Conservation (phyloP, 345 rosid species). For the Ricinus communis region DNA sequence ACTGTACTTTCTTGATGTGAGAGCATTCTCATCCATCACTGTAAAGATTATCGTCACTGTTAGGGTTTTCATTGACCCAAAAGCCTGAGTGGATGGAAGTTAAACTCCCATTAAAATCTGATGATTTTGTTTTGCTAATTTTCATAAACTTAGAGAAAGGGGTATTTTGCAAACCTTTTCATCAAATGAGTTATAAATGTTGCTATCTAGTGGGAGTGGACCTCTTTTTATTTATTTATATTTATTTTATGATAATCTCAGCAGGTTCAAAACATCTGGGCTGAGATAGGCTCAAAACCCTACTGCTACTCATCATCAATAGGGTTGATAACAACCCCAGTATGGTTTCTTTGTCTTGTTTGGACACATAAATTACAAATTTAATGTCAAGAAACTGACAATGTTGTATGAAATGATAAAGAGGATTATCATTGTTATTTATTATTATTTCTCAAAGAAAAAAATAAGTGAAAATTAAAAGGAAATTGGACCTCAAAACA, state of each 20-base stretch:
- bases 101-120: background rate
- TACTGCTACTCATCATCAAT: background rate
- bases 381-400: slow-evolving; percentile 31
- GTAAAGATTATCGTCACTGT: background rate
- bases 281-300: slow-evolving; percentile 21
- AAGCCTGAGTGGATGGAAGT: background rate
- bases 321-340: slow-evolving; percentile 8
- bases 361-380: slow-evolving; percentile 24
- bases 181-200: slow-evolving; percentile 17
- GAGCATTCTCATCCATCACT: slow-evolving; percentile 14
- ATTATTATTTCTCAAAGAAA: background rate
- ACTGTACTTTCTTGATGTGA: slow-evolving; percentile 16
- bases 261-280: slow-evolving; percentile 19
- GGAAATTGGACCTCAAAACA: background rate
- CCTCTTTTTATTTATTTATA: background rate
- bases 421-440: background rate
- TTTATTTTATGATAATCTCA: background rate
- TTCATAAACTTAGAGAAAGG: no score
- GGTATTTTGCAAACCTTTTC: background rate
- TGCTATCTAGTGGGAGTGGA: slow-evolving; percentile 8
- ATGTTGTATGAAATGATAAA: background rate
- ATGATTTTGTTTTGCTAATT: slow-evolving; percentile 6
- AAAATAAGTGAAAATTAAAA: background rate
- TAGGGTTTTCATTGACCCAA: background rate
- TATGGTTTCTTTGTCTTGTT: slow-evolving; percentile 44